Evolutionary conservation across 345 rosid species (phyloP), one percentile per base, ranked within the genome.

Genomic region (Microthlaspi erraticum): DNA sequence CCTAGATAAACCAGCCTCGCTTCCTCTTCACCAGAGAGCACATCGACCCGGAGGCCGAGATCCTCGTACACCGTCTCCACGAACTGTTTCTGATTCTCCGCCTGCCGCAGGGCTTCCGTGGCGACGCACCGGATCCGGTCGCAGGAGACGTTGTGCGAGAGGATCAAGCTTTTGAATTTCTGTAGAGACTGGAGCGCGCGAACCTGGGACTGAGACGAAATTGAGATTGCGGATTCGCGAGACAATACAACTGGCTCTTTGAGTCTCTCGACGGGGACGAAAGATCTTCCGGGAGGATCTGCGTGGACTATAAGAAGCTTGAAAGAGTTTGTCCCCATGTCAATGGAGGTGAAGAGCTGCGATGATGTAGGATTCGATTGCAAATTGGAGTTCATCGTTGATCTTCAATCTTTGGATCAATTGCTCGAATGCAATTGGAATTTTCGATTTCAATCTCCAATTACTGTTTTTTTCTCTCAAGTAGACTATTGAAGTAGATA

Each of bases 21-120:
- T 66, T 89, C 96, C 72, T 87, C 83, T 70, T 85, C 92, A 31
- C 89, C 96, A 2, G 84, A 70, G 18, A 89, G 38, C 8, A 89
- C 84, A 18, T 64, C 76, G 7, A 85, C 78, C 1, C 56, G 63
- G 20, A 89, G 53, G 14, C 89, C 86, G 2, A 72, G 62, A 1
- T 38, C 74, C 42, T 82, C 80, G 7, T 34, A 51, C 4, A 84
- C 71, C 1, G 82, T 32, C 8, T 83, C 76, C 5, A 77, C 62
- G 26, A 85, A 80, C 10, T 81, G 78, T 53, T 13, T 33, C 32
- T 44, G 68, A 77, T 89, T 87, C 36, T 53, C 72, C 0, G 92
- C 90, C 12, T 68, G 82, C 7, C 90, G 82, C 10, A 84, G 54
- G 1, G 92, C 87, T n/a, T 85, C 81, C 1, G 96, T 89, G 14